Base-by-base conservation (phyloP, 2,329 filamentous ascomycete genomes). In the Xylariomycetidae sp. region DNA sequence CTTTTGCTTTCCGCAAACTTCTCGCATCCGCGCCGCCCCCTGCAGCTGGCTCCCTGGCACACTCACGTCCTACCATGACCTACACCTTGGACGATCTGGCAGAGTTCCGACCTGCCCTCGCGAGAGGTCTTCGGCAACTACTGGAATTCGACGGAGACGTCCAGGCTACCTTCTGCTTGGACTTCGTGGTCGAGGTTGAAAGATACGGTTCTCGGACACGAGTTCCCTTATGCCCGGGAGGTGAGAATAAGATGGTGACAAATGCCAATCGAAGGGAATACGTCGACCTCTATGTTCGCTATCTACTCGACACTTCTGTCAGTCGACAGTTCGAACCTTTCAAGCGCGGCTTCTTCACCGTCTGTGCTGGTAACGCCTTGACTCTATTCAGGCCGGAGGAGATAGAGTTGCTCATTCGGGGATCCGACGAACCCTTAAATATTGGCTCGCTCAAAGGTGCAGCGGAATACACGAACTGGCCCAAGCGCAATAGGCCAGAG, bases 291-390 rank as follows among this genome's bases (percentile, higher is more conserved):
- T 94, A 94, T 53, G 75, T 94, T 8, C 76, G 79, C 24, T 84
- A 90, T 54, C 58, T 90, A 8, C 75, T 95, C 9, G 87, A 95
- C 49, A 79, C 72, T 6, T 74, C 85, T 1, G 83, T 95, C 2
- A 66, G 75, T 24, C 74, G 85, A 25, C 88, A 95, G 52, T 95
- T 93, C 44, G 87, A 94, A 54, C 88, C 89, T 1, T 95, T 95
- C 68, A 92, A 92, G 55, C 77, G 88, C 34, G 89, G 89, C 1
- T 95, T 95, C 60, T 95, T 87, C 57, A 93, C 85, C 0, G 86
- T 95, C 18, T 94, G 87, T 53, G 85, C 83, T 22, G 86, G 88
- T 22, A 94, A 92, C 53, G 88, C 89, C 1, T 68, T 95, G 22
- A 86, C 82, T 1, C 72, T 95, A 2, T 95, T 95, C 58, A 76